Percentiles rank a stretch among this genome's conserved stretches.
These are phyloP conservation scores for Fibroporia radiculosa DNA, from an alignment of 768 basidiomycete species.

Conservation along the genomic window DNA sequence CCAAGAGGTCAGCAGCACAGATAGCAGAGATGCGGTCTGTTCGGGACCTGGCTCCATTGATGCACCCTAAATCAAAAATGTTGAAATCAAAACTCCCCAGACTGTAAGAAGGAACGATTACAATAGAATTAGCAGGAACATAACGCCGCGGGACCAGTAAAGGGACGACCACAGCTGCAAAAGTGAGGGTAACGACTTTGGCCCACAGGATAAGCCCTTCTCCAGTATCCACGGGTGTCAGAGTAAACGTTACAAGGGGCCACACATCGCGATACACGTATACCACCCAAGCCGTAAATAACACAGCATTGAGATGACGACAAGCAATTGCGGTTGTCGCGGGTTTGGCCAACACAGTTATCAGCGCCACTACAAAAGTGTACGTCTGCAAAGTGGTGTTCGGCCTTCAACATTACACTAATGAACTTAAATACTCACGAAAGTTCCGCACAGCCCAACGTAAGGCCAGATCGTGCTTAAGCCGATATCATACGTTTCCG, in stretches of 20 bases:
- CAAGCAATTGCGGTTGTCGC: slow-evolving; percentile 17
- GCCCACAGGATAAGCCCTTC: slow-evolving; percentile 30
- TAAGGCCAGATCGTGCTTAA: slow-evolving; percentile 24
- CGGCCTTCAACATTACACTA: not conserved
- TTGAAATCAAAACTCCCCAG: not conserved
- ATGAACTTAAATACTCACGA: slow-evolving; percentile 9
- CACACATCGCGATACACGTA: slow-evolving; percentile 32
- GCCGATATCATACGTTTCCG: slow-evolving; percentile 22
- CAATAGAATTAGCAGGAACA: slow-evolving; percentile 31
- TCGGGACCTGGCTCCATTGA: slow-evolving; percentile 28
- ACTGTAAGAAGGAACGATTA: not conserved
- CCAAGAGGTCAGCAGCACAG: slow-evolving; percentile 32
- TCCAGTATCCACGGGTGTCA: slow-evolving; percentile 26
- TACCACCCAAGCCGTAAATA: slow-evolving; percentile 25
- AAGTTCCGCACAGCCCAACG: slow-evolving; percentile 17
- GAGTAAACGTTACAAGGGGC: slow-evolving; percentile 29
- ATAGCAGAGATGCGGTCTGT: slow-evolving; percentile 37
- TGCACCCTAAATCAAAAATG: slow-evolving; percentile 8
- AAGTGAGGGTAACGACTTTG: slow-evolving; percentile 25
- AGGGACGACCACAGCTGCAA: slow-evolving; percentile 31
- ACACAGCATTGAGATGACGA: slow-evolving; percentile 26
- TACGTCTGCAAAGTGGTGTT: slow-evolving; percentile 22
- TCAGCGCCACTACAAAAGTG: slow-evolving; percentile 24
- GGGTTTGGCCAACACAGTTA: slow-evolving; percentile 20
- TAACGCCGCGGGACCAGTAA: slow-evolving; percentile 31